Base-by-base conservation (phyloP, 2,329 filamentous ascomycete species). In the Epichloe aotearoae region DNA sequence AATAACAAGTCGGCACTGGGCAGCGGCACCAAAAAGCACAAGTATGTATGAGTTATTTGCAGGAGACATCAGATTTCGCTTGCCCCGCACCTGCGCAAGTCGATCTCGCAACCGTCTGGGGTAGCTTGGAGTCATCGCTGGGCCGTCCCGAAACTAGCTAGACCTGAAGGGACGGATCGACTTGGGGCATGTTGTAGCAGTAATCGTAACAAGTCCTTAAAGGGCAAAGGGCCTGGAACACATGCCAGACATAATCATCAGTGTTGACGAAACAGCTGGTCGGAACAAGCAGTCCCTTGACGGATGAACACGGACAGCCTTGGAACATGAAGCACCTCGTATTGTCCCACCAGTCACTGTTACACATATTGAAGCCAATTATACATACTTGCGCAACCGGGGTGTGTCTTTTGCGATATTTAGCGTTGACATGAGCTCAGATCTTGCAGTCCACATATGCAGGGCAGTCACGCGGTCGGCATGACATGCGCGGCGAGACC, bases 381-480 rank as follows among this genome's bases (percentile, higher is more conserved):
- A 19, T 40, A 11, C 30, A 30, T 30, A 10, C 30, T 30, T 30
- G 4, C 49, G 49, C n/a, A 50, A 41, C 14, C 7, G 33, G 42
- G n/a, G 41, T 20, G 3, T 33, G 17, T 11, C n/a, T 34, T 46
- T 15, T n/a, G 20, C 45, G 23, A 44, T 30, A 38, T 38, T 19
- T 19, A 40, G 40, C 42, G 26, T 23, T 26, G 46, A 42, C 42
- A 33, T 52, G 50, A 43, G 46, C 46, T 38, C 19, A 49, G 50
- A 52, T 49, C 36, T 40, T 37, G 46, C 30, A 41, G 41, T 19
- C 23, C 36, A 33, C 15, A 17, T 39, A 36, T 39, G 34, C 34
- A 50, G 20, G 41, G 20, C 8, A 20, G 46, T 48, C 46, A 41
- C 46, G 37, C 46, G 38, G 46, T 19, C 23, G 37, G 40, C 26